Evolutionary conservation across 352 stramenopile genomes (phyloP).

Genomic region (Globisporangium cederbergense): DNA sequence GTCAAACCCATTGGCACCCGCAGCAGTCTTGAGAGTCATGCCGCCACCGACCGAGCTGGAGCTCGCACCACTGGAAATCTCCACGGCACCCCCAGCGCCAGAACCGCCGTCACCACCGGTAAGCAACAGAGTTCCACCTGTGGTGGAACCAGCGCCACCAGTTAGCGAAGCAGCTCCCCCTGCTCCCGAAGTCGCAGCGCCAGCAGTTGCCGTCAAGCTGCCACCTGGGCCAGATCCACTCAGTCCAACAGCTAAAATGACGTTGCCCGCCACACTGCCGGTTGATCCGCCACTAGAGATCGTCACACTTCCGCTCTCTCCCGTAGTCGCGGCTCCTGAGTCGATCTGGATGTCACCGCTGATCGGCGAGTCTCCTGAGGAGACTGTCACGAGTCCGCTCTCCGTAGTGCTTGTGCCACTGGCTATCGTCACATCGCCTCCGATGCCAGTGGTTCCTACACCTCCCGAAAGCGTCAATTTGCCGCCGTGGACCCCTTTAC

Average conservation of each 20-base stretch:
- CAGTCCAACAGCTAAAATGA: conserved; percentile 31
- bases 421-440: conserved; percentile 40
- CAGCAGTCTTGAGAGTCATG: conserved; percentile 25
- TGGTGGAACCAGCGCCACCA: conserved; percentile 26
- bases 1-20: conserved; percentile 20
- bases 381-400: conserved; percentile 22
- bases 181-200: conserved; percentile 7
- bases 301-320: conserved; percentile 32
- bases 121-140: conserved; percentile 30
- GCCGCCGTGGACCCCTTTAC: conserved; percentile 31
- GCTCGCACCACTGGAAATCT: conserved; percentile 35
- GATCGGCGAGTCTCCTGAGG: conserved; percentile 15
- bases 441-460: conserved; percentile 29
- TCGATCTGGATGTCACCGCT: conserved; percentile 25
- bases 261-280: conserved; percentile 29
- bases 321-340: conserved; percentile 29
- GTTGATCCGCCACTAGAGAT: conserved; percentile 36
- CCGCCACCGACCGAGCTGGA: conserved; percentile 22
- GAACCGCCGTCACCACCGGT: conserved; percentile 25
- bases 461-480: conserved; percentile 33
- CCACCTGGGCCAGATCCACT: conserved; percentile 13
- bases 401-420: conserved; percentile 32
- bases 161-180: conserved; percentile 32
- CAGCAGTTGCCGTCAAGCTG: conserved; percentile 16
- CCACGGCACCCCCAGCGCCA: conserved; percentile 29